These are phyloP conservation scores for Ampelocalamus luodianensis DNA, from an alignment of 176 grass and related monocot genomes.

Conservation along the genomic window DNA sequence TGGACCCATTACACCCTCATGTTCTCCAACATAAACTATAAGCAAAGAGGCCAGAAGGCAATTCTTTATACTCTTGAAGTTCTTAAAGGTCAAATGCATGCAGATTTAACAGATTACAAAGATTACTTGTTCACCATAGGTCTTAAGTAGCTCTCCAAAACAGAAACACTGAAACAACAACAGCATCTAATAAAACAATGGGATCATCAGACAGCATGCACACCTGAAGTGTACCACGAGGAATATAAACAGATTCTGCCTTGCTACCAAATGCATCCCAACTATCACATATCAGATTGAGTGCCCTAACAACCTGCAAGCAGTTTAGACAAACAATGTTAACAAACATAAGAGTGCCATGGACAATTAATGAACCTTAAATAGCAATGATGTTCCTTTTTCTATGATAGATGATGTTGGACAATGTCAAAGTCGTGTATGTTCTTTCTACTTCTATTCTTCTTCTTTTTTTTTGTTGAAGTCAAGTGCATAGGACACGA, in stretches of 20 bases:
- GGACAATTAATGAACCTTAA: constrained; percentile 1
- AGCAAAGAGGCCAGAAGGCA: background rate
- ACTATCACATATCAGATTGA: constrained; percentile 77
- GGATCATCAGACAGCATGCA: constrained; percentile 39
- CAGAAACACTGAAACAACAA: background rate
- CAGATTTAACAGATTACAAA: constrained; percentile 11
- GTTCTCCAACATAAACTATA: constrained; percentile 16
- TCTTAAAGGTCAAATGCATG: constrained; percentile 9
- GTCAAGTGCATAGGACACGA: background rate
- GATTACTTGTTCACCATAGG: constrained; percentile 26
- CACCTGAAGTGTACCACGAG: constrained; percentile 98
- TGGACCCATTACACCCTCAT: background rate
- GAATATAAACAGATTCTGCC: constrained; percentile 81
- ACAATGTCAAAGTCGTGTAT: background rate
- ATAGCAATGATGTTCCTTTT: background rate
- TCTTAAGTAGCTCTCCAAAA: constrained; percentile 3
- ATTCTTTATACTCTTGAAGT: constrained; percentile 4
- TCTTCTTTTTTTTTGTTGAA: background rate
- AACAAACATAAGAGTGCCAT: constrained; percentile 26
- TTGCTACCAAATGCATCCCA: constrained; percentile 86
- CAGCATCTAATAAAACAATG: constrained; percentile 21
- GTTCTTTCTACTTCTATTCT: constrained; percentile 1
- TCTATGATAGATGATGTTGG: background rate
- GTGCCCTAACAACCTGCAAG: constrained; percentile 89
- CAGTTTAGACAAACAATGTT: constrained; percentile 46